phyloP scores from a whole-genome alignment of 2,329 filamentous ascomycete species.

The Zymoseptoria brevis region DNA sequence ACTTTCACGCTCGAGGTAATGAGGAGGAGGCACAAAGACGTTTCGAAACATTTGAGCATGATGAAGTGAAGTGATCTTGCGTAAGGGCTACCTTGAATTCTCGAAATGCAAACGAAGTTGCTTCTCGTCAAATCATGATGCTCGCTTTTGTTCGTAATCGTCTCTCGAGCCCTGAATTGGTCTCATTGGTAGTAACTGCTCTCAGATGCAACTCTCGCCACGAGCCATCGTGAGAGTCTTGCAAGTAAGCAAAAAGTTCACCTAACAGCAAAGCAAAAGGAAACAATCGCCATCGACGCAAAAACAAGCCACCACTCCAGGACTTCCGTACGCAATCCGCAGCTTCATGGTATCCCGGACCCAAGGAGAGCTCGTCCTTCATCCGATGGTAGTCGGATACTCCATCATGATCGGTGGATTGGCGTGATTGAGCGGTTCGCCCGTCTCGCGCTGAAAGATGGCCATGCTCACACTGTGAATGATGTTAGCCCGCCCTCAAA shows the following conservation, averaged over 20 bases:
- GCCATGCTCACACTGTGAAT: conserved; percentile 17
- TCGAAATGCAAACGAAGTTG: neutral
- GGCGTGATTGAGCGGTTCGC: conserved; percentile 13
- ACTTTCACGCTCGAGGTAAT: neutral
- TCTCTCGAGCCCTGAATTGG: neutral
- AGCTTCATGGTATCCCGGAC: neutral
- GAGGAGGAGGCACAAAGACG: neutral
- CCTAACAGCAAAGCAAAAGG: too few relatives aligned
- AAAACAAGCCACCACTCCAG: neutral
- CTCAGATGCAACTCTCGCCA: neutral
- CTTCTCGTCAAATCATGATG: neutral
- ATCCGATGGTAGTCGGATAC: neutral
- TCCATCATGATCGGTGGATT: conserved; percentile 9
- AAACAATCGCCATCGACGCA: neutral
- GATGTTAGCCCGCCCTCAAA: neutral
- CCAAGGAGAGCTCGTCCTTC: neutral
- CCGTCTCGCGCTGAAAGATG: conserved; percentile 23
- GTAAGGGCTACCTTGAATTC: neutral
- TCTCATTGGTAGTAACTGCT: neutral
- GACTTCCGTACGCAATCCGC: too few relatives aligned
- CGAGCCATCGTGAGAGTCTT: neutral
- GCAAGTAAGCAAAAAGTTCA: neutral
- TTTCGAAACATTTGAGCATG: neutral
- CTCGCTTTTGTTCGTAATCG: neutral
- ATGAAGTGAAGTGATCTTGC: neutral